Evolutionary conservation across 495 filamentous ascomycete genomes (phyloP), one percentile per base, ranked within the genome.

Genomic region (Podospora conica): DNA sequence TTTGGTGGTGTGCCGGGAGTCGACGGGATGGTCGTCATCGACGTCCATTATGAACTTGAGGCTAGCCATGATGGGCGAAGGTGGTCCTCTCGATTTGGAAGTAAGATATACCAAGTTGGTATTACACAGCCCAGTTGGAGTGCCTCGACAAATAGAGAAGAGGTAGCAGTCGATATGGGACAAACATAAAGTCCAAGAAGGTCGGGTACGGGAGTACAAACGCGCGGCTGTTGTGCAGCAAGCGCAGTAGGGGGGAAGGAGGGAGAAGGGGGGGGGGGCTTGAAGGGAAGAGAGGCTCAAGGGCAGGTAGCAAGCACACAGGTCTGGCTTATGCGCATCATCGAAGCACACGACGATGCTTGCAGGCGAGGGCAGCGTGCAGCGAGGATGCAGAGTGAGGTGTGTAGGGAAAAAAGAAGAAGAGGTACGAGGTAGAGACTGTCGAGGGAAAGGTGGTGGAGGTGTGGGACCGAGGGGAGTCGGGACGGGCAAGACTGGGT

Each of bases 31-130:
- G 59, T 82, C 79, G 58, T 80, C 78, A 54, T 70, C 68, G 67
- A 76, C 73, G 71, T 82, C 78, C 79, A 83, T 81, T 62, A 83
- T 83, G 65, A 79, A 78, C 61, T 74, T 78, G 58, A 83, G 73
- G 67, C 77, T 80, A 68, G 79, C 73, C 81, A 83, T 83, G 72
- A 70, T 67, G 64, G 74, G 75, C 70, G 73, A 71, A 65, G 71
- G 65, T 21, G 28, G 69, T 70, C 68, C 63, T 64, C 79, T 79
- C 74, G 76, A 82, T 77, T 74, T 77, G 77, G 75, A 80, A 77
- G 70, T 70, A 65, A 68, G 70, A 66, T 48, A 48, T 67, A 66
- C 73, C 74, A 75, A 75, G 73, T 75, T 76, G 69, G 74, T 71
- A 71, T 68, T 71, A 72, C 74, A 75, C 74, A 76, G 74, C 74